Evolutionary conservation across 345 rosid genomes (phyloP).

Genomic region (Euphorbia lathyris): DNA sequence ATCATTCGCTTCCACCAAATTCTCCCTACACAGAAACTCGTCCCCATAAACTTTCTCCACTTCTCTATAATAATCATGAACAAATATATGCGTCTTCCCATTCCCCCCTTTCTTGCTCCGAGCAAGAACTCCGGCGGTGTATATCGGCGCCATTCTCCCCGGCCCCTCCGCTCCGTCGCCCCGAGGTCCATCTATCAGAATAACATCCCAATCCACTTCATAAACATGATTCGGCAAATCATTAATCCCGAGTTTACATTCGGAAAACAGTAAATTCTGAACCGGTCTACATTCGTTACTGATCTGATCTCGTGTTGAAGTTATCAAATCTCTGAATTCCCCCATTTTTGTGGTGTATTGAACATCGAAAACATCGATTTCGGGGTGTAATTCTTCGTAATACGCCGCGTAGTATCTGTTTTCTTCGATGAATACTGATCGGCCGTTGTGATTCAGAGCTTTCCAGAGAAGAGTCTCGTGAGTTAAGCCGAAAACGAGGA

Average conservation of each 20-base stretch:
- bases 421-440: conserved; percentile 85
- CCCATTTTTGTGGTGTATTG: conserved; percentile 81
- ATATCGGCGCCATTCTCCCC: conserved; percentile 86
- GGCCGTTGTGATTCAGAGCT: conserved; percentile 79
- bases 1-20: conserved; percentile 59
- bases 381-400: conserved; percentile 82
- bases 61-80: conserved; percentile 81
- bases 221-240: conserved; percentile 93
- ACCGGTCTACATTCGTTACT: conserved; percentile 84
- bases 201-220: conserved; percentile 95
- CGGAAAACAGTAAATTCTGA: conserved; percentile 84
- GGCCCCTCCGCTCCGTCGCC: conserved; percentile 71
- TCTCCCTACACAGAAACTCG: conserved; percentile 84
- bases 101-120: conserved; percentile 78
- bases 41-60: conserved; percentile 74
- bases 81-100: conserved; percentile 70
- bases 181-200: conserved; percentile 88
- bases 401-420: conserved; percentile 94
- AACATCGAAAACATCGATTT: conserved; percentile 83
- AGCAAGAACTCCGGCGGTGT: conserved; percentile 88
- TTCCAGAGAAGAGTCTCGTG: conserved; percentile 97
- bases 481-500: conserved; percentile 85
- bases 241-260: conserved; percentile 75
- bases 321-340: conserved; percentile 57
- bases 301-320: conserved; percentile 50